Base-by-base conservation (phyloP, 2,329 filamentous ascomycete species). In the Chrysoporthe deuterocubensis region DNA sequence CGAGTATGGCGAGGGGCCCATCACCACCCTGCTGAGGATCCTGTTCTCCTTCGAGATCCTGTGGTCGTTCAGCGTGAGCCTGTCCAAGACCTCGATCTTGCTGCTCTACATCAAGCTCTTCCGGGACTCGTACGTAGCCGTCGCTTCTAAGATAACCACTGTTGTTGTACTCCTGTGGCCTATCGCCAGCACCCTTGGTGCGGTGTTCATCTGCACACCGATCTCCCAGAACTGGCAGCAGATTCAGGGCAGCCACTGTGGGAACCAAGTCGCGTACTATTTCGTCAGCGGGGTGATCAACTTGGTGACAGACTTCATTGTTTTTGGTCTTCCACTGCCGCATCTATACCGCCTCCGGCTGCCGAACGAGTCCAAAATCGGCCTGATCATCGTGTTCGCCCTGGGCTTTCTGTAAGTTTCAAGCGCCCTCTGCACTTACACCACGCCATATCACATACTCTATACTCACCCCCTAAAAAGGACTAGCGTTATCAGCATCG, bases 181-280 rank as follows among this genome's bases (percentile, higher is more conserved):
- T 3, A n/a, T 74, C n/a, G 71, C 71, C n/a, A 74, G 74, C n/a
- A 71, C 77, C 57, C 61, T 78, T n/a, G 72, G 71, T 16, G 72
- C 74, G 9, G 72, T 75, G 67, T 72, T 80, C 43, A 77, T 80
- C 59, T 81, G 79, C 70, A 72, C 66, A n/a, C 79, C 79, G 1
- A 70, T 81, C 37, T 71, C 74, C 8, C 75, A 74, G 56, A 77
- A 74, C 60, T 81, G 79, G 78, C 70, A 78, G 77, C 68, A 78
- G 18, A 74, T 76, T 44, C 72, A 71, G 18, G 74, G 71, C 34
- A 74, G 78, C 26, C 70, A 72, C 7, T 81, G 75, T 64, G 76
- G 76, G 32, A 73, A 77, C 71, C 72, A 74, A 56, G 42, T 50
- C 18, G 14, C 21, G 3, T 65, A 34, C 3, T 65, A 57, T n/a